Percentiles rank a stretch among this genome's conserved stretches.
Evolutionary conservation across 345 rosid species (phyloP).

Genomic region (Capsella bursapastoris): DNA sequence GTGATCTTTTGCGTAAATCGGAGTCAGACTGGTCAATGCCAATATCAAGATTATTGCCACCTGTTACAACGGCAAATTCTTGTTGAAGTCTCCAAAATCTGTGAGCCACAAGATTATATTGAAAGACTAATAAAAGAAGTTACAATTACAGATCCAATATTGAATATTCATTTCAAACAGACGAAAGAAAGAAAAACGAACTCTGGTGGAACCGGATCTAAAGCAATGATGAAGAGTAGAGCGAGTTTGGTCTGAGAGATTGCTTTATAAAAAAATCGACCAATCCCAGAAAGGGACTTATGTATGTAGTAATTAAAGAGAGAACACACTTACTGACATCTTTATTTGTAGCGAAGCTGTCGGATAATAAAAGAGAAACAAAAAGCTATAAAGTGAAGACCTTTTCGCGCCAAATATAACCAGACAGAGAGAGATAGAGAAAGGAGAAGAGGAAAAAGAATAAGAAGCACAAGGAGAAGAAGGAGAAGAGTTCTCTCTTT

Average conservation of each 20-base stretch:
- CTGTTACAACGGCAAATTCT: background rate
- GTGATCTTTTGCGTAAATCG: background rate
- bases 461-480: background rate
- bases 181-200: background rate
- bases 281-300: constrained; percentile 18
- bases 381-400: constrained; percentile 36
- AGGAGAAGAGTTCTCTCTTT: constrained; percentile 32
- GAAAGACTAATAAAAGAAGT: background rate
- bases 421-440: background rate
- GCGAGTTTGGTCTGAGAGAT: too few species aligned
- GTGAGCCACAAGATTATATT: too few species aligned
- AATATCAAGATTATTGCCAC: constrained; percentile 25
- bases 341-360: constrained; percentile 47
- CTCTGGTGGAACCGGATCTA: constrained; percentile 15
- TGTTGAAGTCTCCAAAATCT: too few species aligned
- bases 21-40: constrained; percentile 27
- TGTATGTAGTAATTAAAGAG: background rate
- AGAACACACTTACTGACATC: constrained; percentile 50
- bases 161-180: background rate
- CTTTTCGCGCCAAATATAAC: constrained; percentile 44
- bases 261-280: too few species aligned
- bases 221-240: background rate
- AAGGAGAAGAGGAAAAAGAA: background rate
- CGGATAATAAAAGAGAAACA: constrained; percentile 20
- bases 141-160: background rate